Conservation (phyloP, 1,284 basidiomycete species). For the Xerocomus nothofagi region DNA sequence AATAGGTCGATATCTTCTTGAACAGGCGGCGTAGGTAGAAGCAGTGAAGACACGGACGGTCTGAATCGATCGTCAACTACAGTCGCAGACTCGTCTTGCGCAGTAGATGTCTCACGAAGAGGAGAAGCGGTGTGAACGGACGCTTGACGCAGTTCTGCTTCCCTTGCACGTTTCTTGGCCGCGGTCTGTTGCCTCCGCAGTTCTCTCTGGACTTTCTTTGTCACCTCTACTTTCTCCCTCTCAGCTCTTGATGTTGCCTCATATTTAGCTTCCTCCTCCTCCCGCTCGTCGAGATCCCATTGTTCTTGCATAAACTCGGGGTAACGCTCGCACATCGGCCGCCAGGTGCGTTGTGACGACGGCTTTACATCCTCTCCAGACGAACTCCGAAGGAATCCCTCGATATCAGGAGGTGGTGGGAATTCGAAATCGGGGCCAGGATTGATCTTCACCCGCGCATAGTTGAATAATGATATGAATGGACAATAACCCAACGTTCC, state of each 20-base stretch:
- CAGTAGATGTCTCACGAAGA: slow-evolving; percentile 29
- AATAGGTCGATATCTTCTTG: slow-evolving; percentile 33
- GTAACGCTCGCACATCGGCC: slow-evolving; percentile 77
- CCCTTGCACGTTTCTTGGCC: slow-evolving; percentile 50
- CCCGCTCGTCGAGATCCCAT: slow-evolving; percentile 64
- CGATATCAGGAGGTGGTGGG: slow-evolving; percentile 75
- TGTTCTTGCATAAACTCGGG: slow-evolving; percentile 77
- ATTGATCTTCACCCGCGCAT: slow-evolving; percentile 83
- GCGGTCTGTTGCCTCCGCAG: slow-evolving; percentile 53
- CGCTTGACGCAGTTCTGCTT: slow-evolving; percentile 27
- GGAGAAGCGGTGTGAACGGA: slow-evolving; percentile 29
- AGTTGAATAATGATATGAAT: slow-evolving; percentile 91
- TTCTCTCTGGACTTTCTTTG: slow-evolving; percentile 50
- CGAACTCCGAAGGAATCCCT: slow-evolving; percentile 49
- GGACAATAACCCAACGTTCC: slow-evolving; percentile 96
- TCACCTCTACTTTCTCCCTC: slow-evolving; percentile 45
- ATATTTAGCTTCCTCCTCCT: slow-evolving; percentile 59
- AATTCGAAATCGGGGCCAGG: slow-evolving; percentile 85
- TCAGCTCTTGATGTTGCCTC: slow-evolving; percentile 43
- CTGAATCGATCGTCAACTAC: slow-evolving; percentile 29
- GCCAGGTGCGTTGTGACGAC: slow-evolving; percentile 55
- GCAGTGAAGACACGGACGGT: slow-evolving; percentile 25
- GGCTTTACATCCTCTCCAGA: slow-evolving; percentile 38
- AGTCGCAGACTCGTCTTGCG: slow-evolving; percentile 21
- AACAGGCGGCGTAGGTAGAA: slow-evolving; percentile 15